A percentile compares a stretch with the other conserved stretches of the same genome.
These are phyloP conservation scores for Irineochytrium annulatum DNA, from an alignment of 192 early-diverging fungal genomes.

Conservation along the genomic window DNA sequence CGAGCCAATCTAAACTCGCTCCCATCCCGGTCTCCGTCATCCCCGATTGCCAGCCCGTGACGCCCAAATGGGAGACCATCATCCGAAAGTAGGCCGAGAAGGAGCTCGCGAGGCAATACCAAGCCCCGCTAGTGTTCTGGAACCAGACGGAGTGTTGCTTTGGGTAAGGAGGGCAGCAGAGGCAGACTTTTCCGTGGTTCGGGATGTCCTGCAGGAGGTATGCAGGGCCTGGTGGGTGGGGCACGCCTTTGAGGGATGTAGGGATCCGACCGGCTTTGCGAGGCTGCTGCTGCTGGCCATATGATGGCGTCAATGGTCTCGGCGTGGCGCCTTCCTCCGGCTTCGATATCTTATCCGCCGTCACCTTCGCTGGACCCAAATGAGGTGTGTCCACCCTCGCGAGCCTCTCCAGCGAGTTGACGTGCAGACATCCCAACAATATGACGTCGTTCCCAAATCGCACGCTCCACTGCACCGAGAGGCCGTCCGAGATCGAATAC, in stretches of 20 bases:
- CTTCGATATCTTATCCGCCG: neutral
- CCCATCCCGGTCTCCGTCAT: slow-evolving; percentile 17
- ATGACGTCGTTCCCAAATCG: neutral
- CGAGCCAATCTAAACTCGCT: slow-evolving; percentile 20
- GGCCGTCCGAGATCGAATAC: slow-evolving; percentile 12
- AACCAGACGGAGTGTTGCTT: slow-evolving; percentile 17
- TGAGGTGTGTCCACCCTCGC: neutral
- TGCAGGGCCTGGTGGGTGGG: slow-evolving; percentile 16
- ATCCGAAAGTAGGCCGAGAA: slow-evolving; percentile 32
- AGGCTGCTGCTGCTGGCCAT: neutral
- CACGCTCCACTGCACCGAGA: slow-evolving; percentile 16
- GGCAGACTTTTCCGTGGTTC: slow-evolving; percentile 19
- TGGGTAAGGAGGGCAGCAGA: slow-evolving; percentile 12
- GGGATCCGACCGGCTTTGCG: slow-evolving; percentile 1
- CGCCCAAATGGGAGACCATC: slow-evolving; percentile 27
- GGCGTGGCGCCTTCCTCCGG: neutral
- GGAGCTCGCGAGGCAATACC: slow-evolving; percentile 15
- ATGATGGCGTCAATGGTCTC: neutral
- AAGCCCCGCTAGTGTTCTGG: neutral
- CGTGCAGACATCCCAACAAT: slow-evolving; percentile 10
- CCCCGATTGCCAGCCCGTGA: slow-evolving; percentile 32
- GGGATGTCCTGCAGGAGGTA: slow-evolving; percentile 17
- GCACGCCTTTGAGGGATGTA: neutral
- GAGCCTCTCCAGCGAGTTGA: slow-evolving; percentile 13
- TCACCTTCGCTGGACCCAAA: neutral